phyloP scores from a whole-genome alignment of 208 protist species.

The Trypanosoma rangeli region DNA sequence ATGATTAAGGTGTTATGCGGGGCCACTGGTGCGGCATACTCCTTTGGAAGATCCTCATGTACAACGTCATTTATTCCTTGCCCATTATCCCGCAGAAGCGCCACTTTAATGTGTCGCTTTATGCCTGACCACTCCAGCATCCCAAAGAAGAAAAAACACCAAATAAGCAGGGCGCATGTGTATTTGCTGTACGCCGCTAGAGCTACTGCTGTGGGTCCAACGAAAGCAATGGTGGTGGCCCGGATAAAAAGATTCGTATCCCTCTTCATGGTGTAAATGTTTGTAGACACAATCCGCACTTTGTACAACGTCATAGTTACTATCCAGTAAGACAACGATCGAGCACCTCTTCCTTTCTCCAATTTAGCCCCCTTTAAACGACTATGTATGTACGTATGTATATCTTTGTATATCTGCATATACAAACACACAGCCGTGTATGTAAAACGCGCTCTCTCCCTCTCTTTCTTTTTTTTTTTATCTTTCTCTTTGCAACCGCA shows the following conservation, averaged over 20 bases:
- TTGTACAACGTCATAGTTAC: neutral
- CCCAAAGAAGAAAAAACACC: conserved; percentile 46
- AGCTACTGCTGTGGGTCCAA: conserved; percentile 51
- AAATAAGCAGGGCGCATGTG: conserved; percentile 41
- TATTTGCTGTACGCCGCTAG: conserved; percentile 42
- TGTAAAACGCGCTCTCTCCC: neutral
- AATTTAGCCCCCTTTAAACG: neutral
- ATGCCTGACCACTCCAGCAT: conserved; percentile 76
- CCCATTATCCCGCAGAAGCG: conserved; percentile 39
- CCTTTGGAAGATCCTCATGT: conserved; percentile 22
- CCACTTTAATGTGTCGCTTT: conserved; percentile 87
- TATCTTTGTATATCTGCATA: neutral
- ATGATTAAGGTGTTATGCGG: conserved; percentile 41
- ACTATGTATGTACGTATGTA: neutral
- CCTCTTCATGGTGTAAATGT: conserved; percentile 14
- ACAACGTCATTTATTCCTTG: neutral
- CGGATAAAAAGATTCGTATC: conserved; percentile 57
- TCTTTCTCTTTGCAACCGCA: neutral
- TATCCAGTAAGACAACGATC: neutral
- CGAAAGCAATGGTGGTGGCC: conserved; percentile 53
- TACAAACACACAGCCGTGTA: neutral
- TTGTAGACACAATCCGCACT: conserved; percentile 5
- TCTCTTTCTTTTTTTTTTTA: neutral
- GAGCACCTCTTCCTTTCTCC: neutral
- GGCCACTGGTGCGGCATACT: conserved; percentile 63